Percentiles rank a stretch among this genome's conserved stretches.
These are phyloP conservation scores for Cyclotella kingstonii DNA, from an alignment of 108 stramenopile genomes.

Conservation along the genomic window DNA sequence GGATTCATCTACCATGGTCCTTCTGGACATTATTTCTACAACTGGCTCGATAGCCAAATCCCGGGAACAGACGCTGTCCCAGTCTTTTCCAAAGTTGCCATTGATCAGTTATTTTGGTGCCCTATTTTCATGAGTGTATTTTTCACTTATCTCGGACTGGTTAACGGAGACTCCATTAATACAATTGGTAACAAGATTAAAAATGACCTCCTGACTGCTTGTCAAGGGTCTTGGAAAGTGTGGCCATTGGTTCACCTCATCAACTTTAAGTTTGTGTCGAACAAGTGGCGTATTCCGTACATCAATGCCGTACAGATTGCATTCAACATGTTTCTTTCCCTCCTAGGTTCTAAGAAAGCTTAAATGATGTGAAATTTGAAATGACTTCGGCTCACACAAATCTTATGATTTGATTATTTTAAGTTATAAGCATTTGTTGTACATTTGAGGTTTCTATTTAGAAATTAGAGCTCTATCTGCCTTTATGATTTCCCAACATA, in stretches of 20 bases:
- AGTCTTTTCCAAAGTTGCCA: conserved; percentile 90
- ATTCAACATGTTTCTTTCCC: conserved; percentile 98
- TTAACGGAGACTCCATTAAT: conserved; percentile 85
- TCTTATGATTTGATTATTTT: too few species aligned
- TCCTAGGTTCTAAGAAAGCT: conserved; percentile 91
- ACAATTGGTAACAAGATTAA: conserved; percentile 91
- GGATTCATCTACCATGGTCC: conserved; percentile 98
- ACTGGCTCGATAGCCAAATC: conserved; percentile 90
- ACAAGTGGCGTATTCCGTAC: conserved; percentile 94
- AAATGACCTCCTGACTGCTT: conserved; percentile 89
- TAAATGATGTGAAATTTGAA: conserved; percentile 23
- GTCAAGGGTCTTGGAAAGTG: conserved; percentile 97
- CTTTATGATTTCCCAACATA: too few species aligned
- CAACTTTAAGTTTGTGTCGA: conserved; percentile 97
- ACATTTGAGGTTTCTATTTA: too few species aligned
- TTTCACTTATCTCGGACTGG: conserved; percentile 96
- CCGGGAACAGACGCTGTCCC: conserved; percentile 75
- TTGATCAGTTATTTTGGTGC: conserved; percentile 95
- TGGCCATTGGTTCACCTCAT: conserved; percentile 96
- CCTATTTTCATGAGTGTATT: conserved; percentile 96
- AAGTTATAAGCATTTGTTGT: too few species aligned
- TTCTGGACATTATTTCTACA: conserved; percentile 98
- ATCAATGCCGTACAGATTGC: conserved; percentile 97
- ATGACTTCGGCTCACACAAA: too few species aligned
- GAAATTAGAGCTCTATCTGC: too few species aligned